Base-by-base conservation (phyloP, 2,329 filamentous ascomycete genomes). In the Aaosphaeria pasadenensis region DNA sequence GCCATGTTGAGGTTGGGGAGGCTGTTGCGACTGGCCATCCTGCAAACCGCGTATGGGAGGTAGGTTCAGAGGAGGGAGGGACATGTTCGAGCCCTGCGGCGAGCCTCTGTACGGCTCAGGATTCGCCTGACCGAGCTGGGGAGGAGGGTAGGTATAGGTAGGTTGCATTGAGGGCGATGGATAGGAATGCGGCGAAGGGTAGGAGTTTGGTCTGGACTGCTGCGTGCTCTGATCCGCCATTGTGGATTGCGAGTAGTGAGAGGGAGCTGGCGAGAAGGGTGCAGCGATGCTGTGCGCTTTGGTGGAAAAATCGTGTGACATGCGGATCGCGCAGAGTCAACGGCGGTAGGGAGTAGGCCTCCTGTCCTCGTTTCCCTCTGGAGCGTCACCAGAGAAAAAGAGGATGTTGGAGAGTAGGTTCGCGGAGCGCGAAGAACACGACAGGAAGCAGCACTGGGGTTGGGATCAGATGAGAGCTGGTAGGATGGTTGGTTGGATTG, bases 101-200 rank as follows among this genome's bases (percentile, higher is more conserved):
- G 60, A 78, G 55, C 67, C 74, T 56, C 74, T 71, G 57, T 77
- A 75, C 55, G 71, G 64, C 53, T 77, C 73, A 53, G 60, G 61
- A 51, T 47, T 54, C 43, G 59, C 54, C 59, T 66, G 66, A 47
- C 61, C 67, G 7, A 9, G 33, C 33, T 36, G 33, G 13, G 66
- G 67, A 49, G 73, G 69, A 48, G 76, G 75, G 51, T 78, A 78
- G 35, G 69, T 65, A 67, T 79, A 79, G 42, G 76, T 72, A 35
- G 75, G 68, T 59, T 70, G 67, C 69, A 73, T 75, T 45, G 75
- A 76, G 38, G 77, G 77, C 45, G 76, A 78, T 7, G 76, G 75
- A 56, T 78, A 79, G 17, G 74, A 76, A 52, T 75, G 70, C 70
- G 76, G 63, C 66, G 76, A 62, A 66, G 74, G 60, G 76, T 78